Percentiles rank a stretch among this genome's conserved stretches.
Evolutionary conservation across 2,329 filamentous ascomycete species (phyloP).

Genomic region (Aciculosporium take): DNA sequence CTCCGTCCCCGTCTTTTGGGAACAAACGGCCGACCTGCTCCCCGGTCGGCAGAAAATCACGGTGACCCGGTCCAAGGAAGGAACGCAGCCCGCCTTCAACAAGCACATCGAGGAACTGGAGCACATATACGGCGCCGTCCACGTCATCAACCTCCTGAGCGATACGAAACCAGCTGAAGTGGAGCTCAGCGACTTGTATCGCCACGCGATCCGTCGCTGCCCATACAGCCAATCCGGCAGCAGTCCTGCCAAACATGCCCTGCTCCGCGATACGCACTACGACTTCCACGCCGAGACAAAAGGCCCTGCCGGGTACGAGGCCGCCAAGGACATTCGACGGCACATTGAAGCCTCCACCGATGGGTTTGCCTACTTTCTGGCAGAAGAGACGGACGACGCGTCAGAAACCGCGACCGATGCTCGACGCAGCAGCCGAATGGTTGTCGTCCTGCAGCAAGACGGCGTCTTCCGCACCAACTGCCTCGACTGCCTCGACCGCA

Average conservation of each 20-base stretch:
- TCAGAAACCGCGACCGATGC: conserved; percentile 25
- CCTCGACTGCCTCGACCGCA: conserved; percentile 87
- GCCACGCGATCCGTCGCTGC: conserved; percentile 60
- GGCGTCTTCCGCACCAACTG: conserved; percentile 96
- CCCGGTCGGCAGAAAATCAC: conserved; percentile 92
- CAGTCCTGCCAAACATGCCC: conserved; percentile 49
- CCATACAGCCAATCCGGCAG: conserved; percentile 49
- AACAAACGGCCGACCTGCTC: conserved; percentile 74
- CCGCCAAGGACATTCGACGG: conserved; percentile 68
- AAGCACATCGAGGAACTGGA: conserved; percentile 87
- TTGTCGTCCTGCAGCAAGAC: conserved; percentile 76
- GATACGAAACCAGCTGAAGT: conserved; percentile 75
- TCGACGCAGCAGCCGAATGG: conserved; percentile 27
- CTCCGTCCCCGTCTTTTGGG: conserved; percentile 94
- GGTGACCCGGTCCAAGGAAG: conserved; percentile 75
- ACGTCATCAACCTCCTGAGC: conserved; percentile 89
- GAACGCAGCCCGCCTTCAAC: conserved; percentile 87
- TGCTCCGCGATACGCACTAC: conserved; percentile 74
- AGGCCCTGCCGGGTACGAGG: conserved; percentile 75
- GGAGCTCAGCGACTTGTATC: conserved; percentile 69
- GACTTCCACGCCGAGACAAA: conserved; percentile 94
- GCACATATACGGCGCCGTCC: conserved; percentile 74
- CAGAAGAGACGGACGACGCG: conserved; percentile 52
- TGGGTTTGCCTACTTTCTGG: conserved; percentile 83
- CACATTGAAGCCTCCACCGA: conserved; percentile 69